Evolutionary conservation across 805 yeast species (phyloP).

Genomic region (Candida taoyuanica): DNA sequence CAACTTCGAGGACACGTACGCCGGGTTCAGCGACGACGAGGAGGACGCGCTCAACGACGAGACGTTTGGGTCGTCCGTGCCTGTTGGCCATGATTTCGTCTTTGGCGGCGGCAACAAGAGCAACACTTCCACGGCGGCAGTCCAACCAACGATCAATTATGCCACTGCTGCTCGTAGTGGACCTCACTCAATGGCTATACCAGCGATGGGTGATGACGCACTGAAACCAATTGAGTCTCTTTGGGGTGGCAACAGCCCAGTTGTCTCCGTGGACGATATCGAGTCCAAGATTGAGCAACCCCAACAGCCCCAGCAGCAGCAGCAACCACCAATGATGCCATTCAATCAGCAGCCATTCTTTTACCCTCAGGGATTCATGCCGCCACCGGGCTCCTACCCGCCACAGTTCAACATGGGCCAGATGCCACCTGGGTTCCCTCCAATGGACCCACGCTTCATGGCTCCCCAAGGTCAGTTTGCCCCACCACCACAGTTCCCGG

Average conservation of each 20-base stretch:
- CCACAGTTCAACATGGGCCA: constrained; percentile 24
- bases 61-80: constrained; percentile 61
- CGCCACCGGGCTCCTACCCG: constrained; percentile 18
- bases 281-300: constrained; percentile 52
- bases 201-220: constrained; percentile 31
- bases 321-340: constrained; percentile 14
- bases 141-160: constrained; percentile 33
- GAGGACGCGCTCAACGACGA: constrained; percentile 80
- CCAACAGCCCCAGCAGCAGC: constrained; percentile 21
- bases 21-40: constrained; percentile 64
- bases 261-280: constrained; percentile 71
- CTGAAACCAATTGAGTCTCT: constrained; percentile 69
- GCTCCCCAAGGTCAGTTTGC: constrained; percentile 15
- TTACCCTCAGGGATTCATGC: constrained; percentile 18
- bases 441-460: constrained; percentile 27
- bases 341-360: constrained; percentile 13
- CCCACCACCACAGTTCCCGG: constrained; percentile 6
- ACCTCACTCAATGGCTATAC: constrained; percentile 12
- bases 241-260: constrained; percentile 46
- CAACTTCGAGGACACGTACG: constrained; percentile 83
- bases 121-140: constrained; percentile 11
- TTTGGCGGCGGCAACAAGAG: constrained; percentile 55
- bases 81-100: constrained; percentile 58
- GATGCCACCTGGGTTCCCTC: constrained; percentile 26
- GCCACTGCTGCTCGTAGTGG: constrained; percentile 37